A percentile compares a stretch with the other conserved stretches of the same genome.
Evolutionary conservation across 768 basidiomycete genomes (phyloP).

Genomic region (Boletus sp.): DNA sequence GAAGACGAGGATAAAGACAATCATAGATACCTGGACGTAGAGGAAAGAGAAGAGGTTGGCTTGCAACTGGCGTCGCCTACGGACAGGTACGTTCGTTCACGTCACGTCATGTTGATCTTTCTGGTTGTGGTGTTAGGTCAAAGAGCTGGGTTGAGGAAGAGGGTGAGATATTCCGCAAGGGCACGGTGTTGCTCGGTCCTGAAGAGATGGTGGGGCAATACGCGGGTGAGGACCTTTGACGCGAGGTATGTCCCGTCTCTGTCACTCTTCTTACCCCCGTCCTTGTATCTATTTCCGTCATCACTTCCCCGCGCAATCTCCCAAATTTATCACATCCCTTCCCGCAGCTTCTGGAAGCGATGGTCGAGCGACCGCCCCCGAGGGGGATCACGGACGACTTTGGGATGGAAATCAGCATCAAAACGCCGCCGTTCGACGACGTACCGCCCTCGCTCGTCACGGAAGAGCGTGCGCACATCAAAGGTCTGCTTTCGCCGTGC

Average conservation of each 20-base stretch:
- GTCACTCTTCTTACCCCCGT: too few species aligned
- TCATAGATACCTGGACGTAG: conserved; percentile 32
- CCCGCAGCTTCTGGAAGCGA: conserved; percentile 75
- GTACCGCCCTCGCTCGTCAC: conserved; percentile 14
- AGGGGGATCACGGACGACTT: conserved; percentile 67
- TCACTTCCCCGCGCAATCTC: background rate
- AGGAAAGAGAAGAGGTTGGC: conserved; percentile 33
- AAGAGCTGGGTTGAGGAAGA: too few species aligned
- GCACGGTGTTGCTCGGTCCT: too few species aligned
- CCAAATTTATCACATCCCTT: background rate
- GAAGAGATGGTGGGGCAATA: too few species aligned
- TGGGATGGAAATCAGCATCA: conserved; percentile 37
- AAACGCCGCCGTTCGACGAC: conserved; percentile 14
- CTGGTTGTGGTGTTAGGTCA: conserved; percentile 44
- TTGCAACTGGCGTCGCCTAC: conserved; percentile 33
- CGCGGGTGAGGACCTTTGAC: conserved; percentile 87
- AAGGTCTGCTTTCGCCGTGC: conserved; percentile 39
- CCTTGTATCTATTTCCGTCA: background rate
- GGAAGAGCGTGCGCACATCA: conserved; percentile 33
- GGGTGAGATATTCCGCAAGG: too few species aligned
- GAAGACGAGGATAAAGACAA: conserved; percentile 52
- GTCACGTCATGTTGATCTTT: background rate
- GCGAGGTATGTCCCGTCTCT: conserved; percentile 60
- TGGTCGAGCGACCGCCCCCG: conserved; percentile 83
- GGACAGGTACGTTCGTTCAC: conserved; percentile 44